Conservation (phyloP, 768 basidiomycete species). For the Podaxis rugospora region DNA sequence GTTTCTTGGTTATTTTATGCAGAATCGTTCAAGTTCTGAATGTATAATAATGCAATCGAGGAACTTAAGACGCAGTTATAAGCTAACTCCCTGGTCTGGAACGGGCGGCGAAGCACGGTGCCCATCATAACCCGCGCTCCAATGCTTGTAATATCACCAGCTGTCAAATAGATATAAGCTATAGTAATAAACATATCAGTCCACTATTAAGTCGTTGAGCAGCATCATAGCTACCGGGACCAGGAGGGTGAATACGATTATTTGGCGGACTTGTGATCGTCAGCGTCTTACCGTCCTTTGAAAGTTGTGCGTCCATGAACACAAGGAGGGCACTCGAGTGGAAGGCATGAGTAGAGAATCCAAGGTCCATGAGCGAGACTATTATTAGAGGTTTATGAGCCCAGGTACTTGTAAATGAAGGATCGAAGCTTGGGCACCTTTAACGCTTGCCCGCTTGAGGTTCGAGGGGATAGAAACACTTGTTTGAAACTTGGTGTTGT, state of each 20-base stretch:
- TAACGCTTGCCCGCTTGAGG: constrained; percentile 22
- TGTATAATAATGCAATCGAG: too few species aligned
- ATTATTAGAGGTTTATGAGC: not conserved
- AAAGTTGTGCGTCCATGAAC: constrained; percentile 29
- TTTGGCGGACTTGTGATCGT: constrained; percentile 31
- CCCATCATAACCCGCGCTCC: constrained; percentile 38
- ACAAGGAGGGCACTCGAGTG: constrained; percentile 35
- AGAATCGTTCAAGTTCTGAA: too few species aligned
- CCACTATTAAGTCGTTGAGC: not conserved
- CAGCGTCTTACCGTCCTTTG: constrained; percentile 27
- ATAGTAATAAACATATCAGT: not conserved
- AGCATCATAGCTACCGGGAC: constrained; percentile 23
- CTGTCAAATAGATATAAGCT: not conserved
- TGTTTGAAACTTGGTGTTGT: constrained; percentile 30
- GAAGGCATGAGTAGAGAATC: constrained; percentile 38
- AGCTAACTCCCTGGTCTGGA: constrained; percentile 23
- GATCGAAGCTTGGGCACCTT: constrained; percentile 20
- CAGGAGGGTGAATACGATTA: constrained; percentile 35
- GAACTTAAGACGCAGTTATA: too few species aligned
- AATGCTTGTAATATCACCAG: constrained; percentile 22
- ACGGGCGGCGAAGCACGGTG: constrained; percentile 34
- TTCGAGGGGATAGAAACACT: constrained; percentile 25
- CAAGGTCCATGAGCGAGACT: constrained; percentile 37
- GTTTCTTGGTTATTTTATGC: too few species aligned
- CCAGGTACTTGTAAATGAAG: too few species aligned